Evolutionary conservation across 495 filamentous ascomycete genomes (phyloP), one percentile per base, ranked within the genome.

Genomic region (Ascobolus immersus): DNA sequence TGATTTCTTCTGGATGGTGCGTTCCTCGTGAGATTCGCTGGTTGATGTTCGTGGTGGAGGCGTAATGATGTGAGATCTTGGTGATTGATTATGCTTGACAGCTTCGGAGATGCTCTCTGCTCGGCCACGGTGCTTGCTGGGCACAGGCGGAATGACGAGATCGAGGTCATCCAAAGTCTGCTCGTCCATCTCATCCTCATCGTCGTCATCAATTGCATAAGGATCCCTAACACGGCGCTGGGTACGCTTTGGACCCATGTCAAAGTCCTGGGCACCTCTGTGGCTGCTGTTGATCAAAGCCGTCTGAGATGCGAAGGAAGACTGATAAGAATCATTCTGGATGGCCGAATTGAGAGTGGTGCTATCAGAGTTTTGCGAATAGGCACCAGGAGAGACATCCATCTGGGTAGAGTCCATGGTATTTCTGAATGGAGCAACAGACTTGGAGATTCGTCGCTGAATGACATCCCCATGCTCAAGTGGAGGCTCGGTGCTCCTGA

Each of bases 401-500:
- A 77, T 56, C 25, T 79, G 73, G 35, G 86, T 77, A 18, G 77
- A 81, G 46, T 91, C 81, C 60, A 78, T 71, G 1, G 80, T 80
- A 35, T 64, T 69, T 20, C 78, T 63, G 56, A 90, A 82, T 11
- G 82, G 78, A 10, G 80, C 79, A 20, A 89, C 75, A 10, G 64
- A 62, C n/a, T 73, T 76, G 20, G 79, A 73, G 41, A 82, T 81
- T 20, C 77, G 67, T 31, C 65, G 76, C 34, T 59, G 35, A 18
- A 30, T 26, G 10, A 34, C 33, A n/a, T 43, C 31, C 20, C 28
- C 19, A 20, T 28, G 27, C 21, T 39, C 41, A 34, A 39, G 32
- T n/a, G 47, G 46, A 21, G 47, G 47, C 11, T 5, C 84, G 72
- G 1, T 84, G 77, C 51, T 76, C 31, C 81, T 70, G 34, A 96